phyloP scores from a whole-genome alignment of 2,329 filamentous ascomycete species.

The Sclerotinia sclerotiorum region DNA sequence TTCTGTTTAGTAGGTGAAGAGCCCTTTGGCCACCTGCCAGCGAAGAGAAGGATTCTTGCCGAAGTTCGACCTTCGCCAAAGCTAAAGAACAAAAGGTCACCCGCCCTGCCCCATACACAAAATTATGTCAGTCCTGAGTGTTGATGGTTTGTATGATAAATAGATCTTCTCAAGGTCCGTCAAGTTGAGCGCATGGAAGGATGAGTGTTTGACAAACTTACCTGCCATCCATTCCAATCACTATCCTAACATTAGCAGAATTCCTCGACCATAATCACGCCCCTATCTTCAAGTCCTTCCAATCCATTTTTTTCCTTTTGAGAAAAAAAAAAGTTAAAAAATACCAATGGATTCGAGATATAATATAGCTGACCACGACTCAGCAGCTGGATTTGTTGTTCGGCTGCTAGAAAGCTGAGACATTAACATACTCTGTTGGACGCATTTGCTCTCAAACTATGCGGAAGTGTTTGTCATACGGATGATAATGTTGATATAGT shows the following conservation, averaged over 20 bases:
- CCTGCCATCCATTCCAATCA: background rate
- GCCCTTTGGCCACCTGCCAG: background rate
- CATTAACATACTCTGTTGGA: conserved; percentile 17
- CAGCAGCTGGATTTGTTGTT: conserved; percentile 12
- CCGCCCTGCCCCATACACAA: background rate
- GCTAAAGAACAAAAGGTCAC: background rate
- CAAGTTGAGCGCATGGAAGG: background rate
- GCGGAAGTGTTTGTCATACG: conserved; percentile 12
- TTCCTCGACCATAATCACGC: background rate
- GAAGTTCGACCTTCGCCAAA: background rate
- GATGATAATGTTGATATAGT: conserved; percentile 13
- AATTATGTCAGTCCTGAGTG: no score
- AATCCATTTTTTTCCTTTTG: no score
- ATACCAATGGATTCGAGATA: conserved; percentile 13
- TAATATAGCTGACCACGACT: conserved; percentile 16
- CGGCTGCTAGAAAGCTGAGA: background rate
- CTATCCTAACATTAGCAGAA: background rate
- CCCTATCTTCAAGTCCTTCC: background rate
- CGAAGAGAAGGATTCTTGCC: background rate
- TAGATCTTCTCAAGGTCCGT: background rate
- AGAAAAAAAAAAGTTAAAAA: no score
- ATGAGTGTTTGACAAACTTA: conserved; percentile 10
- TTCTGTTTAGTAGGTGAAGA: background rate
- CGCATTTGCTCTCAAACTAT: conserved; percentile 16
- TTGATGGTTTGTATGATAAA: conserved; percentile 11